A percentile compares a stretch with the other conserved stretches of the same genome.
These are phyloP conservation scores for Elongisporangium prolatum DNA, from an alignment of 352 stramenopile genomes.

Conservation along the genomic window DNA sequence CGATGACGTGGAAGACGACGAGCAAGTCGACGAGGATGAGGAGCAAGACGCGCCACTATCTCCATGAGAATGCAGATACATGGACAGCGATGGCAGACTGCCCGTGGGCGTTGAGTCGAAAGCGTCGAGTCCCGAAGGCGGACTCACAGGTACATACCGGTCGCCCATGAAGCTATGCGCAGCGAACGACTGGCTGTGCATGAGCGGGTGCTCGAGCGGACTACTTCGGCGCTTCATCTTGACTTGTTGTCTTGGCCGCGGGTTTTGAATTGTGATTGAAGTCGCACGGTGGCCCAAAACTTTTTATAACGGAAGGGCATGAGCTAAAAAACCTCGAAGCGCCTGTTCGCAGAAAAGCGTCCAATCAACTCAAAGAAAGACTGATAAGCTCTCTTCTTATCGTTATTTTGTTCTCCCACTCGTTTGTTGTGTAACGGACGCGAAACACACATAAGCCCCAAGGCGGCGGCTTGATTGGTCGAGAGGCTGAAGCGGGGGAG, in stretches of 20 bases:
- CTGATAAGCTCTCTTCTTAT: background rate
- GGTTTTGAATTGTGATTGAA: background rate
- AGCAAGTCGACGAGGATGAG: background rate
- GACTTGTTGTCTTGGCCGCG: background rate
- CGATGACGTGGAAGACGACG: background rate
- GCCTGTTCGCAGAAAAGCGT: background rate
- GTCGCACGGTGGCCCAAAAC: background rate
- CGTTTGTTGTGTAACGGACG: background rate
- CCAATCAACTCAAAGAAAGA: background rate
- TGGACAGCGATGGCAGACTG: background rate
- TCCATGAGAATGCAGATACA: background rate
- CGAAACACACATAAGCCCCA: background rate
- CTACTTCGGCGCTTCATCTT: background rate
- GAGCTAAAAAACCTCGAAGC: background rate
- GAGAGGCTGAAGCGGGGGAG: background rate
- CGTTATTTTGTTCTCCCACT: background rate
- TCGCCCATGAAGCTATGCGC: background rate
- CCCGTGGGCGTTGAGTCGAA: background rate
- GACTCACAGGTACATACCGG: background rate
- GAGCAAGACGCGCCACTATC: background rate
- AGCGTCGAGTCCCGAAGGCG: background rate
- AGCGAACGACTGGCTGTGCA: background rate
- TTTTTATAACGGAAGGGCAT: background rate
- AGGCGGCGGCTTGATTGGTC: background rate
- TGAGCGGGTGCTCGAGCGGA: background rate